Evolutionary conservation across 352 stramenopile species (phyloP).

Genomic region (Detonula confervacea): DNA sequence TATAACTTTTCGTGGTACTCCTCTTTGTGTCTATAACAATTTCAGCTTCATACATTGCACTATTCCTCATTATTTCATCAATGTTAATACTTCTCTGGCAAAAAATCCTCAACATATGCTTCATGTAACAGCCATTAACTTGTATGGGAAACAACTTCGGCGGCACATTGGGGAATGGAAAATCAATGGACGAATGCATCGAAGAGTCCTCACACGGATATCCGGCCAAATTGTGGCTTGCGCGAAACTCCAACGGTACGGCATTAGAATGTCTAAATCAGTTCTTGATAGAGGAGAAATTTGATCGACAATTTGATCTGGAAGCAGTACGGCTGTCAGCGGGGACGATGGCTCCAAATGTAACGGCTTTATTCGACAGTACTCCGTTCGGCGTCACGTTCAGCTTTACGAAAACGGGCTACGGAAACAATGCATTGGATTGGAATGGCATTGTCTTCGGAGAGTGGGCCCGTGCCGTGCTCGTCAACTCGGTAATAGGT

Average conservation of each 20-base stretch:
- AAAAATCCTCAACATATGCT: too few relatives aligned
- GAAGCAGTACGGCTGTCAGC: neutral
- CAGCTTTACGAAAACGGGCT: too few relatives aligned
- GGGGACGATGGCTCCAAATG: neutral
- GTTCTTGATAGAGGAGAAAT: neutral
- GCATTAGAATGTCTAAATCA: constrained; percentile 12
- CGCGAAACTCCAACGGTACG: neutral
- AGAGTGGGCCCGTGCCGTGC: too few relatives aligned
- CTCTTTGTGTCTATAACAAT: too few relatives aligned
- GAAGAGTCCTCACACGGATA: constrained; percentile 5
- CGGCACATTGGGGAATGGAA: constrained; percentile 5
- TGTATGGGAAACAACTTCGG: neutral
- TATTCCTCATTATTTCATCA: too few relatives aligned
- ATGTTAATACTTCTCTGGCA: too few relatives aligned
- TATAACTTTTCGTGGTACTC: too few relatives aligned
- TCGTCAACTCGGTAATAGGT: too few relatives aligned
- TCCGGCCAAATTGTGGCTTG: constrained; percentile 5
- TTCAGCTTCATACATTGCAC: too few relatives aligned
- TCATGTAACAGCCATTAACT: neutral
- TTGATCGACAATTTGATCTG: neutral
- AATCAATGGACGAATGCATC: constrained; percentile 8
- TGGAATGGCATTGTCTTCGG: constrained; percentile 4
- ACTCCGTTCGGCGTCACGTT: too few relatives aligned
- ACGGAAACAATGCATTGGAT: neutral
- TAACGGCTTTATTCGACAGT: neutral